Evolutionary conservation across 139 green algal species (phyloP).

Genomic region (Tetraselmis striata): DNA sequence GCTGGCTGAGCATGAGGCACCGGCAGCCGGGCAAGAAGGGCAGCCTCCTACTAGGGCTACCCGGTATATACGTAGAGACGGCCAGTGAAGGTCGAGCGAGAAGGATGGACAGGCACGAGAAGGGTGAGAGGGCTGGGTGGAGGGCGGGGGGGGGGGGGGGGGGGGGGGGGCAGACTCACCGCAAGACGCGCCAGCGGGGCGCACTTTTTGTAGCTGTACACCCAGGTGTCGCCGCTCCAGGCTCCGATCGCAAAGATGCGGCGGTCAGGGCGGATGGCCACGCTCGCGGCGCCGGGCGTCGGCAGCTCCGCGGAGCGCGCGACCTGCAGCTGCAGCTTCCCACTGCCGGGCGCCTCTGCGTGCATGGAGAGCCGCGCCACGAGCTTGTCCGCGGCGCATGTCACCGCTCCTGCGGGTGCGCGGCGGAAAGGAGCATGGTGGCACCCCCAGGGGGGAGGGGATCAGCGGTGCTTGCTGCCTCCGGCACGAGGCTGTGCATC

Average conservation of each 20-base stretch:
- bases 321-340: not conserved
- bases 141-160: too few relatives aligned
- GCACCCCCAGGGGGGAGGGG: too few relatives aligned
- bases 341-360: not conserved
- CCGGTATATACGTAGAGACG: too few relatives aligned
- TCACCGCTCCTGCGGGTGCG: not conserved
- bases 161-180: not conserved
- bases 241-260: not conserved
- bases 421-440: too few relatives aligned
- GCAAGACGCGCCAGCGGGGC: not conserved
- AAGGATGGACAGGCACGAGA: too few relatives aligned
- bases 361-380: not conserved
- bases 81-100: too few relatives aligned
- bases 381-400: not conserved
- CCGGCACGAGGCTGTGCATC: too few relatives aligned
- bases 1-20: too few relatives aligned
- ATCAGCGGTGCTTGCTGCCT: too few relatives aligned
- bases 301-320: not conserved
- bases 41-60: too few relatives aligned
- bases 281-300: not conserved
- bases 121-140: too few relatives aligned
- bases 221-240: not conserved
- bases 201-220: conserved; percentile 1
- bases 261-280: not conserved
- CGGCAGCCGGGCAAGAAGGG: too few relatives aligned